A percentile compares a stretch with the other conserved stretches of the same genome.
These are phyloP conservation scores for Leccinum aurantiacum DNA, from an alignment of 768 basidiomycete species.

Conservation along the genomic window DNA sequence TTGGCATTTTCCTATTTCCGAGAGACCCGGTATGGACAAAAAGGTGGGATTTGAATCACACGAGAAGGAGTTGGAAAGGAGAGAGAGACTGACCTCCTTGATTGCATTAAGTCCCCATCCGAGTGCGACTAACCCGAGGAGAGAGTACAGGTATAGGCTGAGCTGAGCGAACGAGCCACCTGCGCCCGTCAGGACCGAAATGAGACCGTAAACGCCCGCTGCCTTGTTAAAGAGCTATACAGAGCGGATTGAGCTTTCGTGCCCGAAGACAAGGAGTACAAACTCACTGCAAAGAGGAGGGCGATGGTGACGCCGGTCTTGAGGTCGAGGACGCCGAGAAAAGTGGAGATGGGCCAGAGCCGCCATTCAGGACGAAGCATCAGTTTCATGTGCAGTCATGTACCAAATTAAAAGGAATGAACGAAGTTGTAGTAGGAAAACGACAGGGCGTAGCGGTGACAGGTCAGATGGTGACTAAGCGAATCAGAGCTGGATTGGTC, in stretches of 20 bases:
- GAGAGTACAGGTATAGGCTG: slow-evolving; percentile 91
- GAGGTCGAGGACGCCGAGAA: slow-evolving; percentile 85
- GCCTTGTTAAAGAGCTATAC: slow-evolving; percentile 90
- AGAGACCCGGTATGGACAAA: background rate
- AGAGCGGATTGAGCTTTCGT: slow-evolving; percentile 11
- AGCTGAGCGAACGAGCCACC: slow-evolving; percentile 94
- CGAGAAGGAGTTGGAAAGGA: background rate
- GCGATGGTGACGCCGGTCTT: slow-evolving; percentile 91
- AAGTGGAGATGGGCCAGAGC: slow-evolving; percentile 78
- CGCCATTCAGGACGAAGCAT: slow-evolving; percentile 82
- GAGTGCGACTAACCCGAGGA: slow-evolving; percentile 73
- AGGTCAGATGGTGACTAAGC: background rate
- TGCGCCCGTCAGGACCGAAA: slow-evolving; percentile 86
- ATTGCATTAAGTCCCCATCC: slow-evolving; percentile 89
- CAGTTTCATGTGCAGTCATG: slow-evolving; percentile 63
- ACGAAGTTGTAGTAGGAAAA: background rate
- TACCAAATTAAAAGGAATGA: slow-evolving; percentile 19
- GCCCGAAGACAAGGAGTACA: background rate
- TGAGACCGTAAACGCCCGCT: slow-evolving; percentile 93
- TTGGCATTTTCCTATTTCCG: slow-evolving; percentile 77
- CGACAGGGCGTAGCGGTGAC: background rate
- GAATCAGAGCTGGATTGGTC: too few relatives aligned
- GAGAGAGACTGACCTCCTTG: slow-evolving; percentile 60
- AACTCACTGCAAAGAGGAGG: slow-evolving; percentile 82
- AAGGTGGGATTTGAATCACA: slow-evolving; percentile 10